phyloP scores from a whole-genome alignment of 2,329 filamentous ascomycete genomes.

The Colletotrichum australisinense region DNA sequence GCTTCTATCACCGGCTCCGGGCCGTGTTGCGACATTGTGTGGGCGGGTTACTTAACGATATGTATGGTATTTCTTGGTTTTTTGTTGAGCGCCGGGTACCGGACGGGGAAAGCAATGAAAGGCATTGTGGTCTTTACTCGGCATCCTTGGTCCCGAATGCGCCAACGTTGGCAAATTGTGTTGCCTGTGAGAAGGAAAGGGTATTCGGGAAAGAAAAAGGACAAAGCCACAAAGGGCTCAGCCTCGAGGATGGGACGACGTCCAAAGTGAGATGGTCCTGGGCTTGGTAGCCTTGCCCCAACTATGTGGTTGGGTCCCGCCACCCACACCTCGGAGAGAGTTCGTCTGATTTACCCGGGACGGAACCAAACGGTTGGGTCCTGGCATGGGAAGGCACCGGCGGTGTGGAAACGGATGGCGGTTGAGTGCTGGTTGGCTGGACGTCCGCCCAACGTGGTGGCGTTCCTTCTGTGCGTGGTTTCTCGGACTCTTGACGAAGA shows the following conservation, averaged over 20 bases:
- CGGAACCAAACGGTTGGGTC: conserved; percentile 20
- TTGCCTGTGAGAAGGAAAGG: neutral
- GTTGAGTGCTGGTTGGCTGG: conserved; percentile 1
- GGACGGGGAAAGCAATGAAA: conserved; percentile 19
- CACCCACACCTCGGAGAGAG: conserved; percentile 7
- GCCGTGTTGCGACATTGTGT: conserved; percentile 31
- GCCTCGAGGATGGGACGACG: conserved; percentile 17
- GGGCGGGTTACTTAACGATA: conserved; percentile 30
- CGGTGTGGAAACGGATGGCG: neutral
- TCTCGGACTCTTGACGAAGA: neutral
- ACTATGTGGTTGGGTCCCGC: conserved; percentile 7
- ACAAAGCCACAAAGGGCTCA: neutral
- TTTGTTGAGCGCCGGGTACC: conserved; percentile 16
- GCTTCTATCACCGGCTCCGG: conserved; percentile 26
- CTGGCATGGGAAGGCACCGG: neutral
- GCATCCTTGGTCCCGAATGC: neutral
- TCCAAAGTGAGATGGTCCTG: conserved; percentile 5
- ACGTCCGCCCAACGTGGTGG: neutral
- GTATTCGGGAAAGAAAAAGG: too few species aligned
- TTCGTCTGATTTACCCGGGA: conserved; percentile 8
- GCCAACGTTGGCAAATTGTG: neutral
- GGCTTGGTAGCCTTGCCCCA: conserved; percentile 4
- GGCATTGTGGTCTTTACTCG: conserved; percentile 23
- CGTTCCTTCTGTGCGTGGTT: neutral
- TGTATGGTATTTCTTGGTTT: conserved; percentile 25